Conservation (phyloP, 805 yeast species). For the Lipomyces starkeyi region DNA sequence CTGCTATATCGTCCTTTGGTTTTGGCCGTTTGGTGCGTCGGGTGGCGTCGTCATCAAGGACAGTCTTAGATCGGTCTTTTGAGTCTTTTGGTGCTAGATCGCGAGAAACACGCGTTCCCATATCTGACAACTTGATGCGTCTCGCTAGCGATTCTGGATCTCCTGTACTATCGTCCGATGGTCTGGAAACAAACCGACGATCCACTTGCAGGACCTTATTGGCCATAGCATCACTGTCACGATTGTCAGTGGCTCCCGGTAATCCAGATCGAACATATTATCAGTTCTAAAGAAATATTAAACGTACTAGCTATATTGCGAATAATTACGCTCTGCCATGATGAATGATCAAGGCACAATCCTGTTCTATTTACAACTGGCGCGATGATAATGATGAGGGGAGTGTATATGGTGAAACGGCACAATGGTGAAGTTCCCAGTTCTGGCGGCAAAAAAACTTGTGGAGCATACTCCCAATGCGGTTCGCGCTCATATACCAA, state of each 20-base stretch:
- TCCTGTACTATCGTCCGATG: constrained; percentile 57
- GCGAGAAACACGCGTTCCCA: constrained; percentile 61
- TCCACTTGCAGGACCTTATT: constrained; percentile 72
- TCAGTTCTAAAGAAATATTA: background rate
- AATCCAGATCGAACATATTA: background rate
- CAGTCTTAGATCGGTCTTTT: constrained; percentile 25
- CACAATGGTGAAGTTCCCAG: background rate
- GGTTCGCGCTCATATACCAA: too few species aligned
- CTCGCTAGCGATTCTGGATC: constrained; percentile 79
- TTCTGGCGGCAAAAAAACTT: background rate
- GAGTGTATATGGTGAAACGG: background rate
- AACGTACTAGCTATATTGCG: constrained; percentile 38
- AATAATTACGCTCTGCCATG: constrained; percentile 36
- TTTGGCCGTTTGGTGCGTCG: constrained; percentile 22
- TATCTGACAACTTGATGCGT: constrained; percentile 65
- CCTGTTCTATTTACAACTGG: background rate
- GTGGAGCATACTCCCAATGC: background rate
- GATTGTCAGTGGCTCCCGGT: background rate
- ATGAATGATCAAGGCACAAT: background rate
- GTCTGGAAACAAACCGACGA: constrained; percentile 55
- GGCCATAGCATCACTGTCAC: constrained; percentile 60
- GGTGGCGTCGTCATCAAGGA: constrained; percentile 17
- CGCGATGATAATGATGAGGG: background rate
- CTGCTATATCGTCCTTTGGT: constrained; percentile 29
- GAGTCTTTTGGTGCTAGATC: constrained; percentile 38